A percentile compares a stretch with the other conserved stretches of the same genome.
These are phyloP conservation scores for Kwoniella botswanensis DNA, from an alignment of 768 basidiomycete species.

Conservation along the genomic window DNA sequence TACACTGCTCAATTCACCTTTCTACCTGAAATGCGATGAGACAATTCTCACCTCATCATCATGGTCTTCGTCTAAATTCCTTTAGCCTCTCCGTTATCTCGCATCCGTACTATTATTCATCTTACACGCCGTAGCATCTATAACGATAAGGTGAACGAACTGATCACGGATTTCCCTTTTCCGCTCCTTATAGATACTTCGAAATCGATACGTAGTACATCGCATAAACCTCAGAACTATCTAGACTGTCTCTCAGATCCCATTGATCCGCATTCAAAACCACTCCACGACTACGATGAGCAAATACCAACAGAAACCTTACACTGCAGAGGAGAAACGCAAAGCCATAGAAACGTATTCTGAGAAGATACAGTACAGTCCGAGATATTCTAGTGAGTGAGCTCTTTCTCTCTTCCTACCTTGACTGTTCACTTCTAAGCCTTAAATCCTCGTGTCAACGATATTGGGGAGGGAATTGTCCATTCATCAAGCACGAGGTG, in stretches of 20 bases:
- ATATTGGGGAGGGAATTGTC: too few relatives aligned
- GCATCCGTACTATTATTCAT: background rate
- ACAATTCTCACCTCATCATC: too few relatives aligned
- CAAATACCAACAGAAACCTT: constrained; percentile 44
- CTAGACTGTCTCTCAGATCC: background rate
- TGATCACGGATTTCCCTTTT: too few relatives aligned
- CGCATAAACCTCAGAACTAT: constrained; percentile 5
- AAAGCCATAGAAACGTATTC: constrained; percentile 47
- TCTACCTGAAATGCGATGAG: background rate
- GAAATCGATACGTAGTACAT: background rate
- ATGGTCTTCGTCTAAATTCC: background rate
- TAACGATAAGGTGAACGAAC: background rate
- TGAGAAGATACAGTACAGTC: constrained; percentile 51
- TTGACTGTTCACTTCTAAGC: background rate
- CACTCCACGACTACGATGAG: constrained; percentile 30
- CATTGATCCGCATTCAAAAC: too few relatives aligned
- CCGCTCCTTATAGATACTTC: too few relatives aligned
- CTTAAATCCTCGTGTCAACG: too few relatives aligned
- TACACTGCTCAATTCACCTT: background rate
- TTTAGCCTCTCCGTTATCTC: background rate
- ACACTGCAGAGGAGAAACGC: constrained; percentile 45
- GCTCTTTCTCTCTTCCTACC: background rate
- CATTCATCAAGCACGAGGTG: too few relatives aligned
- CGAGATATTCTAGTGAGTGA: constrained; percentile 49
- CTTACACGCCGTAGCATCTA: background rate